These are phyloP conservation scores for Whalleya microplaca DNA, from an alignment of 2,329 filamentous ascomycete species.

Conservation along the genomic window DNA sequence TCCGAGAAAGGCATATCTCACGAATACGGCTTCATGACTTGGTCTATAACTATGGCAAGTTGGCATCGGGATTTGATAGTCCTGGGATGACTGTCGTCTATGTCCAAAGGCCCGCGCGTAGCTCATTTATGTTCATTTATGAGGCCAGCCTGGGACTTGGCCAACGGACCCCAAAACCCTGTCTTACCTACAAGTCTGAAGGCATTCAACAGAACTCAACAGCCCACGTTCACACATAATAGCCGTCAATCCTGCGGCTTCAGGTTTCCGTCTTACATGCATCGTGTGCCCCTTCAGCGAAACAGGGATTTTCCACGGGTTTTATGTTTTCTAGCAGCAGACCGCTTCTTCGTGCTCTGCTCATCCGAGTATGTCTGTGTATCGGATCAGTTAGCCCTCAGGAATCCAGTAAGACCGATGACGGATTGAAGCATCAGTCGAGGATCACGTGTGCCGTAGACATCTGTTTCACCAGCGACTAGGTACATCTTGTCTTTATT, in stretches of 20 bases:
- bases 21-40: not conserved
- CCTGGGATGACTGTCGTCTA: not conserved
- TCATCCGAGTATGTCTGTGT: slow-evolving; percentile 7
- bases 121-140: not conserved
- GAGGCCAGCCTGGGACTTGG: not conserved
- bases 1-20: not conserved
- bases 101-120: not conserved
- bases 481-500: slow-evolving; percentile 30
- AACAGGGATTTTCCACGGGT: slow-evolving; percentile 13
- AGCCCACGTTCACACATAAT: not conserved
- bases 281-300: slow-evolving; percentile 10
- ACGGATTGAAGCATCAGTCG: slow-evolving; percentile 30
- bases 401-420: slow-evolving; percentile 2
- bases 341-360: slow-evolving; percentile 13
- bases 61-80: not conserved
- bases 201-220: not conserved
- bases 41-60: not conserved
- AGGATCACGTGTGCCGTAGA: slow-evolving; percentile 32
- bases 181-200: not conserved
- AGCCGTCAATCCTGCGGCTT: slow-evolving; percentile 1
- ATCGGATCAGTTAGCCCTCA: slow-evolving; percentile 2
- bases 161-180: not conserved
- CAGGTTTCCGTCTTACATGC: slow-evolving; percentile 6
- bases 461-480: slow-evolving; percentile 36
- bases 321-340: slow-evolving; percentile 1